phyloP scores from a whole-genome alignment of 1,139 yeast genomes.

The Hansenula sp. region DNA sequence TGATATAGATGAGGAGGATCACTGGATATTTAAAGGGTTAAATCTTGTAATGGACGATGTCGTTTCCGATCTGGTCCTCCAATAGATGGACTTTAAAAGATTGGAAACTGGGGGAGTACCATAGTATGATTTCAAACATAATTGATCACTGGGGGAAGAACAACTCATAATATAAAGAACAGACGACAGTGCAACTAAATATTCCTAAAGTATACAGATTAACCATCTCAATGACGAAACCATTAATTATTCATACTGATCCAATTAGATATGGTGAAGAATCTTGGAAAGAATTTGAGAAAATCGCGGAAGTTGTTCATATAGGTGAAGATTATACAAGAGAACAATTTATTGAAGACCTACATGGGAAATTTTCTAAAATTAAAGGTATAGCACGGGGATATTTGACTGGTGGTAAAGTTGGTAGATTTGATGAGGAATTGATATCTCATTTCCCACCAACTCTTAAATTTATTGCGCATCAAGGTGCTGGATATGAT shows the following conservation, averaged over 20 bases:
- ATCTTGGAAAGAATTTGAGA: constrained; percentile 46
- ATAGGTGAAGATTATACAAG: constrained; percentile 37
- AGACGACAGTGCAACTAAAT: too few relatives aligned
- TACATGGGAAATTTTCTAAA: constrained; percentile 34
- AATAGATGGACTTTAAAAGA: neutral
- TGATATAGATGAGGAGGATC: too few relatives aligned
- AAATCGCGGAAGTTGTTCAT: constrained; percentile 43
- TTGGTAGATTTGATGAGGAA: constrained; percentile 40
- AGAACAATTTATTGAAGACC: constrained; percentile 36
- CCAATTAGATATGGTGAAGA: constrained; percentile 43
- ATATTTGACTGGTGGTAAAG: constrained; percentile 38
- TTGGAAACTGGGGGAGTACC: neutral
- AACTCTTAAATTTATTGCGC: constrained; percentile 45
- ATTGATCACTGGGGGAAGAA: too few relatives aligned
- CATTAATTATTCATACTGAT: constrained; percentile 52
- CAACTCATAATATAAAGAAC: too few relatives aligned
- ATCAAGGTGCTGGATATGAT: constrained; percentile 62
- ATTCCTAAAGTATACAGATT: too few relatives aligned
- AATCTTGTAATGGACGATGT: too few relatives aligned
- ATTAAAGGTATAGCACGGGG: constrained; percentile 46
- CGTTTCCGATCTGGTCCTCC: too few relatives aligned
- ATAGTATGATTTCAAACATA: too few relatives aligned
- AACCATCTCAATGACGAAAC: constrained; percentile 8
- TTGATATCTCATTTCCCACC: constrained; percentile 40
- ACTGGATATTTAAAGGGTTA: too few relatives aligned